Evolutionary conservation across 1,284 basidiomycete species (phyloP).

Genomic region (Cystobasidium sp.): DNA sequence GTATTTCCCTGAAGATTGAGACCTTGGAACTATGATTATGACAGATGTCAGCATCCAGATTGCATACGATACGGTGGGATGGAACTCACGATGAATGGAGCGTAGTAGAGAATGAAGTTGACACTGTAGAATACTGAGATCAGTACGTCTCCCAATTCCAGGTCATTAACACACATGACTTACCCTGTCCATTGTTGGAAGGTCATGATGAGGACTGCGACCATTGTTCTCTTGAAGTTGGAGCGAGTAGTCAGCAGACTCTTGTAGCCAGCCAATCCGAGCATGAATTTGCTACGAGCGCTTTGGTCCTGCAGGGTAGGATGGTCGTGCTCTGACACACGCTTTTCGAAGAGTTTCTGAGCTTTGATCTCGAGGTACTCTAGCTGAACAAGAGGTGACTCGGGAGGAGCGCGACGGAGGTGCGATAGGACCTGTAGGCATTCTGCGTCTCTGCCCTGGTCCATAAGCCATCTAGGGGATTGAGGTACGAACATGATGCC

Average conservation of each 20-base stretch:
- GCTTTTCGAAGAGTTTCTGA: conserved; percentile 44
- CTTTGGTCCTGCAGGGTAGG: conserved; percentile 51
- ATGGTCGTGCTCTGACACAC: conserved; percentile 50
- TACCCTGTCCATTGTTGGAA: conserved; percentile 52
- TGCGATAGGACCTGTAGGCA: conserved; percentile 35
- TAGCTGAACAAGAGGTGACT: conserved; percentile 40
- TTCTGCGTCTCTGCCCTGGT: conserved; percentile 43
- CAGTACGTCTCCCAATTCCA: background rate
- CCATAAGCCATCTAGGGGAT: conserved; percentile 35
- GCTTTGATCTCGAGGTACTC: conserved; percentile 43
- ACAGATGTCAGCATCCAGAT: background rate
- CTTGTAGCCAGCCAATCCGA: conserved; percentile 52
- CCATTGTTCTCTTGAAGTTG: conserved; percentile 52
- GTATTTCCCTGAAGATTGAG: conserved; percentile 45
- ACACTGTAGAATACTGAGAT: conserved; percentile 45
- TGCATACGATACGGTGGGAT: too few relatives aligned
- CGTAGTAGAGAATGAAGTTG: conserved; percentile 52
- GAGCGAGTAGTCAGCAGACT: conserved; percentile 51
- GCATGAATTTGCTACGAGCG: conserved; percentile 48
- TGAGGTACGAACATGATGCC: conserved; percentile 39
- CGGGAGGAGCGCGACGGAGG: conserved; percentile 39
- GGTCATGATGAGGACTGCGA: conserved; percentile 53
- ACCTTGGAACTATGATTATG: conserved; percentile 12
- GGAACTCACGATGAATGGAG: conserved; percentile 40
- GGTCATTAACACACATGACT: background rate